phyloP scores from a whole-genome alignment of 1,284 basidiomycete species.

The Cryptococcus floricola region DNA sequence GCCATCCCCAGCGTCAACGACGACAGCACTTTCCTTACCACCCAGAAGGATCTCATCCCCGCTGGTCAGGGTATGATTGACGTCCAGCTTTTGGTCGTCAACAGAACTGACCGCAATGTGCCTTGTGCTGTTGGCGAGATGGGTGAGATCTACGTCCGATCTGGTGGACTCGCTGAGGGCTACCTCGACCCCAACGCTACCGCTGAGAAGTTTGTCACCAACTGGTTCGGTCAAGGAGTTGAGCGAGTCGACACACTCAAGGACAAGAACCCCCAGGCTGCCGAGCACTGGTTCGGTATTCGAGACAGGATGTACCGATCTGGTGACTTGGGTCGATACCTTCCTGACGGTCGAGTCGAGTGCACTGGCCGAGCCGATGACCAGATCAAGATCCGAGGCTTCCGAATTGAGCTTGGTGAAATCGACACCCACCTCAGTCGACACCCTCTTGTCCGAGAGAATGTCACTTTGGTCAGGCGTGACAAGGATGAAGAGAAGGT shows the following conservation, averaged over 20 bases:
- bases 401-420: constrained; percentile 97
- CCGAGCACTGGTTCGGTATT: constrained; percentile 87
- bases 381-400: constrained; percentile 99
- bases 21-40: constrained; percentile 85
- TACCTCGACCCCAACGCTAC: constrained; percentile 84
- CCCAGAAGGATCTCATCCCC: constrained; percentile 97
- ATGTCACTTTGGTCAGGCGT: constrained; percentile 91
- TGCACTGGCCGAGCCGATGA: constrained; percentile 97
- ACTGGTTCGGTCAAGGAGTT: constrained; percentile 73
- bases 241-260: constrained; percentile 66
- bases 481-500: constrained; percentile 99
- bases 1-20: constrained; percentile 79
- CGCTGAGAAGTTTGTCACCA: constrained; percentile 82
- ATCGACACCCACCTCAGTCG: constrained; percentile 95
- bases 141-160: constrained; percentile 97
- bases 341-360: constrained; percentile 90
- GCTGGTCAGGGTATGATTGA: constrained; percentile 97
- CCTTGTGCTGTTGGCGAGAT: constrained; percentile 95
- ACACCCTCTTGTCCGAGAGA: constrained; percentile 90
- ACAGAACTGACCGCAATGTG: constrained; percentile 81
- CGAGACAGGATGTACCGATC: constrained; percentile 97
- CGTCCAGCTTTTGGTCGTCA: constrained; percentile 95
- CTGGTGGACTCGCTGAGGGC: constrained; percentile 91
- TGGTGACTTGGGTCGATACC: constrained; percentile 92
- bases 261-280: constrained; percentile 61